phyloP scores from a whole-genome alignment of 306 rosid species.

The Prunus mume region DNA sequence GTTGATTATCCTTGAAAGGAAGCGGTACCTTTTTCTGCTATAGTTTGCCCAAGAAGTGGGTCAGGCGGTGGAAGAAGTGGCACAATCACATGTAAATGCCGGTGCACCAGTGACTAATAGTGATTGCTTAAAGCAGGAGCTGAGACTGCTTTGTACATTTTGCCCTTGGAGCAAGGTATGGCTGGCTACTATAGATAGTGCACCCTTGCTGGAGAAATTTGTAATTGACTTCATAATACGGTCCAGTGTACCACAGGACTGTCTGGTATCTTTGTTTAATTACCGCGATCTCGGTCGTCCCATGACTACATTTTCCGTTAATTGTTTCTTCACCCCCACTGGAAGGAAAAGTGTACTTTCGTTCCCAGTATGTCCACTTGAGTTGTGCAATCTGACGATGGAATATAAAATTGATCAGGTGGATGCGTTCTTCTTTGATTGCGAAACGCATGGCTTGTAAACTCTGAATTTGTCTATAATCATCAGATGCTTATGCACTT shows the following conservation, averaged over 20 bases:
- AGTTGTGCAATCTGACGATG: slow-evolving; percentile 27
- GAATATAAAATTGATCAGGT: slow-evolving; percentile 27
- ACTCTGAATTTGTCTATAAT: neutral
- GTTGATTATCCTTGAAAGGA: slow-evolving; percentile 20
- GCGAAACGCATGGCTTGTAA: neutral
- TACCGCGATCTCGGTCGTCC: neutral
- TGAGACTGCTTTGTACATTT: slow-evolving; percentile 43
- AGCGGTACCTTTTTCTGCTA: slow-evolving; percentile 25
- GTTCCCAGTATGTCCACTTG: slow-evolving; percentile 30
- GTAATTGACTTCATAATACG: slow-evolving; percentile 41
- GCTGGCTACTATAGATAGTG: slow-evolving; percentile 32
- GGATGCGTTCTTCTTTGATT: slow-evolving; percentile 26
- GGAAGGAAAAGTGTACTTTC: slow-evolving; percentile 33
- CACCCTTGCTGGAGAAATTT: slow-evolving; percentile 35
- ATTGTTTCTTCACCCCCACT: slow-evolving; percentile 13
- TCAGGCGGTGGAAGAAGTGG: slow-evolving; percentile 20
- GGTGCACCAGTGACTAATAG: slow-evolving; percentile 14
- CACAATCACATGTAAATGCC: slow-evolving; percentile 11
- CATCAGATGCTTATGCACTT: neutral
- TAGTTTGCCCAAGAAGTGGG: slow-evolving; percentile 24
- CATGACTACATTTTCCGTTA: slow-evolving; percentile 26
- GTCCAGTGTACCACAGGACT: slow-evolving; percentile 33
- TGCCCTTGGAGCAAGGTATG: slow-evolving; percentile 40
- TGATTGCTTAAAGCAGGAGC: slow-evolving; percentile 36
- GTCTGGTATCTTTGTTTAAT: neutral